Base-by-base conservation (phyloP, 768 basidiomycete species). In the Pleurotus djamor region DNA sequence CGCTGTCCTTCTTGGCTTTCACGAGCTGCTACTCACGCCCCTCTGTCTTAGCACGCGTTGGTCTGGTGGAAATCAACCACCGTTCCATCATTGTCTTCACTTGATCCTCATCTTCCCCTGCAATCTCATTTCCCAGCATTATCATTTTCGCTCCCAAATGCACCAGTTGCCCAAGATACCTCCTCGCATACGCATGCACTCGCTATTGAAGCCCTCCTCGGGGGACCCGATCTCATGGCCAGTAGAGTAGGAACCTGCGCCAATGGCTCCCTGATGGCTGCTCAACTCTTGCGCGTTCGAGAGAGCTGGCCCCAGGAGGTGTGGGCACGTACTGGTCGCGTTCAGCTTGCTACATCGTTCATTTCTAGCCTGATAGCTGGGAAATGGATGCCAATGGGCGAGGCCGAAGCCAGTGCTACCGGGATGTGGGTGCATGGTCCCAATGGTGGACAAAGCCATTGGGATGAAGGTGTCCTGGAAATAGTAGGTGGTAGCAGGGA, bases 1-100 rank as follows among this genome's bases (percentile, higher is more conserved):
- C n/a, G 77, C 58, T 43, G 28, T 50, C 57, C 35, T 37, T 35
- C 7, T 49, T 51, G 58, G 58, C 14, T 48, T 14, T 55, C 43
- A 35, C 32, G 54, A 38, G 36, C 13, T 34, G 16, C 28, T 16
- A 52, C 55, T 66, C 52, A 61, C 21, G 60, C 28, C 43, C 12
- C 45, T 38, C 32, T 60, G 77, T 48, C 38, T 3, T 58, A 79
- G 85, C 86, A 88, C 68, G 89, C 90, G 3, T 77, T 92, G 16
- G 91, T 94, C 43, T 93, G 91, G 89, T 93, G 91, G 90, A 91
- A 91, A 73, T 86, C 89, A 1, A 88, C 86, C 6, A 82, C 90
- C 8, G 81, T 90, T 10, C 85, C 87, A 12, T 86, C 85, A 6
- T 77, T 94, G 56, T 88, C 89, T 21, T 81, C 85, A 14, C 76